These are phyloP conservation scores for Rhynchospora tenuis DNA, from an alignment of 176 grass and related monocot genomes.

Conservation along the genomic window DNA sequence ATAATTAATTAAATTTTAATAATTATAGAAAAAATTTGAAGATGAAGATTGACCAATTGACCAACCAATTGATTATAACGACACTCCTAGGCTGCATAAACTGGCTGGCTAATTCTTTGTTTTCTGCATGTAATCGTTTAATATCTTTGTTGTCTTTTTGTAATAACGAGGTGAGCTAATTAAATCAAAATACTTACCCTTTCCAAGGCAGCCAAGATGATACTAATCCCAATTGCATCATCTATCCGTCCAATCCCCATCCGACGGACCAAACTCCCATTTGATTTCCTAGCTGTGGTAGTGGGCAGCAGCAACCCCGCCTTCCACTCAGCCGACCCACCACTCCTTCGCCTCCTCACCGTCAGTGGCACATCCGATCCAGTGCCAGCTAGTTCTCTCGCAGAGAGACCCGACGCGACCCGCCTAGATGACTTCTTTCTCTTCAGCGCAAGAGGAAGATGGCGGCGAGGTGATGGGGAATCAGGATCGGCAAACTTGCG, in stretches of 20 bases:
- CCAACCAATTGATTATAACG: background rate
- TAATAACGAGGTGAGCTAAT: background rate
- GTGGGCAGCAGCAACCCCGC: slow-evolving; percentile 55
- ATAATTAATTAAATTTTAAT: too few species aligned
- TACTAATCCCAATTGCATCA: slow-evolving; percentile 44
- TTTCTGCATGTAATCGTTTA: background rate
- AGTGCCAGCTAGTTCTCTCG: slow-evolving; percentile 33
- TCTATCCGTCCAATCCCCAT: slow-evolving; percentile 44
- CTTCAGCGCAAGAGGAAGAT: slow-evolving; percentile 38
- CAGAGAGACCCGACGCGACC: slow-evolving; percentile 68
- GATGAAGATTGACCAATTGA: background rate
- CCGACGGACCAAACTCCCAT: slow-evolving; percentile 19
- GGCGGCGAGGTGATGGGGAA: slow-evolving; percentile 27
- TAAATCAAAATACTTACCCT: slow-evolving; percentile 34
- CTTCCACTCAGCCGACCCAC: slow-evolving; percentile 58
- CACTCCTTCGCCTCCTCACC: slow-evolving; percentile 43
- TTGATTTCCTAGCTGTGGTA: slow-evolving; percentile 11
- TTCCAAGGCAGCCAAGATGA: slow-evolving; percentile 67
- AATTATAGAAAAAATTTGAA: too few species aligned
- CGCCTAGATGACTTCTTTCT: slow-evolving; percentile 73
- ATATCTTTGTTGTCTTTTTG: background rate
- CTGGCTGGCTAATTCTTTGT: background rate
- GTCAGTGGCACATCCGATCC: slow-evolving; percentile 1
- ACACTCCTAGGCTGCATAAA: background rate
- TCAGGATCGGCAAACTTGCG: slow-evolving; percentile 94